phyloP scores from a whole-genome alignment of 2,329 filamentous ascomycete species.

The Hypoxylon sp. region DNA sequence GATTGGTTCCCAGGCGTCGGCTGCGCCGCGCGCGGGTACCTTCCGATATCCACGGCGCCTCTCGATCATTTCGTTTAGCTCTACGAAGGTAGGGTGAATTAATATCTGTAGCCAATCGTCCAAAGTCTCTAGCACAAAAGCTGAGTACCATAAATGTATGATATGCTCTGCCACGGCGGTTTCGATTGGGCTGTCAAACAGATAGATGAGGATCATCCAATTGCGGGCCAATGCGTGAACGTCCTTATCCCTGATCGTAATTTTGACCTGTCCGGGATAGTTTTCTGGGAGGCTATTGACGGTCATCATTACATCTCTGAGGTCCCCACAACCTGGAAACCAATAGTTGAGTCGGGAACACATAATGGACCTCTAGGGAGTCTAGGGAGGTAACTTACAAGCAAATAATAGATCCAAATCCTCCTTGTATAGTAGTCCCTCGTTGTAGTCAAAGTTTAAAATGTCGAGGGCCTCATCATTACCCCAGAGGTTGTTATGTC shows the following conservation, averaged over 20 bases:
- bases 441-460: not conserved
- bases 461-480: constrained; percentile 1
- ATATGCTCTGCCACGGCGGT: not conserved
- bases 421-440: not conserved
- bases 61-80: not conserved
- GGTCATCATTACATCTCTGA: constrained; percentile 19
- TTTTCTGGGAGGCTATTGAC: constrained; percentile 2
- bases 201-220: not conserved
- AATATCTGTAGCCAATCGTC: not conserved
- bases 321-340: constrained; percentile 13
- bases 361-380: not conserved
- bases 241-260: constrained; percentile 3
- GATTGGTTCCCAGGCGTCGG: not conserved
- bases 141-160: constrained; percentile 17
- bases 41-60: not conserved
- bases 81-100: not conserved
- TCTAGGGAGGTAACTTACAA: not conserved
- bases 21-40: not conserved
- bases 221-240: not conserved
- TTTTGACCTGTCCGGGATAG: not conserved
- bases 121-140: constrained; percentile 4
- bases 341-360: not conserved
- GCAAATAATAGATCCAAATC: constrained; percentile 6
- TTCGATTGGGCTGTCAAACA: not conserved
- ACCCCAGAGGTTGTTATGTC: not conserved